Base-by-base conservation (phyloP, 2,329 filamentous ascomycete species). In the Macroventuria anomochaeta region DNA sequence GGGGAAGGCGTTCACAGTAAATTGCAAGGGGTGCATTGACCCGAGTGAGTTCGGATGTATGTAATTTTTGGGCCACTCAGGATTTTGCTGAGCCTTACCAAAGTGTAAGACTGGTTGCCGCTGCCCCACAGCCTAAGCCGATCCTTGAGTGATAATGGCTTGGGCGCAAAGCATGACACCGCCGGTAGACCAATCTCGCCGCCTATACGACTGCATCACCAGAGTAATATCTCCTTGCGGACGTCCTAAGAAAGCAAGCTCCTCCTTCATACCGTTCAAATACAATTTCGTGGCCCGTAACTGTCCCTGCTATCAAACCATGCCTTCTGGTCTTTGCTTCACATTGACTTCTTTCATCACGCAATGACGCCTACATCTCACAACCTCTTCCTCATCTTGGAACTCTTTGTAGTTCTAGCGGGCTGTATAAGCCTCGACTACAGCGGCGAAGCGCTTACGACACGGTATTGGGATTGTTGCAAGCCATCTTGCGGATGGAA, bases 401-500 rank as follows among this genome's bases (percentile, higher is more conserved):
- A 34, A 32, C 46, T 55, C 36, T 48, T 70, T 48, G 55, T 61
- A 23, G 58, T 73, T 12, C 63, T 73, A 44, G 53, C 61, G 7
- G 42, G 64, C 36, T 43, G 63, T 40, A 55, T 59, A 33, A 61
- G 59, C 40, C 62, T 69, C 44, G 64, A 69, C 46, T 62, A 68
- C 47, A 66, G 62, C 33, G 70, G 72, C 28, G 63, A 68, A 34
- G 70, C 70, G 13, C 33, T 72, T 33, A 75, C 72, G 11, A 73
- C 70, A 34, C 70, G 72, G 10, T 75, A 68, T 58, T 75, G 71
- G 71, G 87, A 89, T 70, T 89, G 87, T 77, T 89, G 87, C 77
- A 90, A 90, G 78, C 83, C 86, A 20, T 87, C 84, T 17, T 89
- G 86, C 70, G 79, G 79, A 3, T 81, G 86, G 86, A 69, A 77